Evolutionary conservation across 1,139 yeast species (phyloP), one percentile per base, ranked within the genome.

Genomic region (Candida smagusa): DNA sequence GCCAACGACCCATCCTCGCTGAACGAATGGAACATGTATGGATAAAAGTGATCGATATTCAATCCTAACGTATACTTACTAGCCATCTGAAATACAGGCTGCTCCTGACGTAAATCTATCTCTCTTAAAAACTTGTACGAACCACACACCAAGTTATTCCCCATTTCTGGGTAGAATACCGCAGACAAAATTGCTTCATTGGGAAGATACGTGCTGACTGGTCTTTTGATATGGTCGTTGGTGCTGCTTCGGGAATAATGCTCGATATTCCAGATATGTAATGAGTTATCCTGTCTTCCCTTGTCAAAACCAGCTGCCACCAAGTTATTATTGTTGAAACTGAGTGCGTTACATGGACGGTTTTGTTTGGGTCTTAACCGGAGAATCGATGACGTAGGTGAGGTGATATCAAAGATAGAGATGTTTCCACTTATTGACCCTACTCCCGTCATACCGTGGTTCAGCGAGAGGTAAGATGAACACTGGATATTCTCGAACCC

Each of bases 1-100:
- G 92, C 82, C 40, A 89, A 63, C 0, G 94, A 77, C 1, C 96
- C 96, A 52, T 86, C 94, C 49, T 88, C 96, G 37, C 88, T 77
- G 46, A 77, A 77, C 0, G 95, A 81, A 28, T 87, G 79, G 58
- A 88, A 86, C 46, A 77, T 72, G 58, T 77, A 72, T 27, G 72
- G 73, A 39, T 66, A 67, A 50, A 80, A 79, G 3, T 85, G 92
- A 53, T 87, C 92, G 29, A 83, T 67, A 7, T 76, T 70, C 32
- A 90, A 71, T 9, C 86, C 86, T 47, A 78, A 69, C 0, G 90
- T 81, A 44, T 86, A 78, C 48, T 84, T 79, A 0, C 94, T 82
- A 2, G 90, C 86, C 54, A 84, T 71, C 55, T 86, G 95, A 52
- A 80, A 83, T 1, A 69, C 70, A 0, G 94, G 89, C 22, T 74